Percentiles rank a stretch among this genome's conserved stretches.
Conservation (phyloP, 345 rosid species). For the Hibiscus trionum region DNA sequence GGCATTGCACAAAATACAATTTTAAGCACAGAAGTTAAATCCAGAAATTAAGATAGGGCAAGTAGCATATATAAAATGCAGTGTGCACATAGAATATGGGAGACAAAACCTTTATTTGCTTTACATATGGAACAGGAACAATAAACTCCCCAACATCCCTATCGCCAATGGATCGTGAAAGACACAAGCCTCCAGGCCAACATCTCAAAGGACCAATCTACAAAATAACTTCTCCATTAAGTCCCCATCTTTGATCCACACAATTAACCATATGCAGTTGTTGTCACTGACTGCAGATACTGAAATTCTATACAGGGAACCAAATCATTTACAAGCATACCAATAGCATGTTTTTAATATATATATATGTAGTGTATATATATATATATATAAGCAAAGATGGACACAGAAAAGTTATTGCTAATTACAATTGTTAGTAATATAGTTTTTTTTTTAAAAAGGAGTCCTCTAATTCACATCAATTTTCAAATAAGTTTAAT, state of each 20-base stretch:
- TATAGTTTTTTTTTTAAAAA: background rate
- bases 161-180: slow-evolving; percentile 97
- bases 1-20: background rate
- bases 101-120: slow-evolving; percentile 89
- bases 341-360: background rate
- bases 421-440: background rate
- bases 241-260: slow-evolving; percentile 12
- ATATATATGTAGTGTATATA: too few species aligned
- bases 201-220: slow-evolving; percentile 99
- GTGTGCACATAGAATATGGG: slow-evolving; percentile 3
- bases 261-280: background rate
- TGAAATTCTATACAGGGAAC: background rate
- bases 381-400: background rate
- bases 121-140: slow-evolving; percentile 96
- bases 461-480: background rate
- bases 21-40: background rate
- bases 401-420: background rate
- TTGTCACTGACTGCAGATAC: background rate
- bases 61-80: slow-evolving; percentile 3
- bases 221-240: slow-evolving; percentile 20
- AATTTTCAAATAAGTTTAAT: background rate
- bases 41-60: background rate
- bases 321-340: background rate
- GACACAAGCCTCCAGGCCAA: slow-evolving; percentile 99
- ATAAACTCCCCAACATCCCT: slow-evolving; percentile 91